These are phyloP conservation scores for Clitopilus hobsonii DNA, from an alignment of 768 basidiomycete genomes.

Conservation along the genomic window DNA sequence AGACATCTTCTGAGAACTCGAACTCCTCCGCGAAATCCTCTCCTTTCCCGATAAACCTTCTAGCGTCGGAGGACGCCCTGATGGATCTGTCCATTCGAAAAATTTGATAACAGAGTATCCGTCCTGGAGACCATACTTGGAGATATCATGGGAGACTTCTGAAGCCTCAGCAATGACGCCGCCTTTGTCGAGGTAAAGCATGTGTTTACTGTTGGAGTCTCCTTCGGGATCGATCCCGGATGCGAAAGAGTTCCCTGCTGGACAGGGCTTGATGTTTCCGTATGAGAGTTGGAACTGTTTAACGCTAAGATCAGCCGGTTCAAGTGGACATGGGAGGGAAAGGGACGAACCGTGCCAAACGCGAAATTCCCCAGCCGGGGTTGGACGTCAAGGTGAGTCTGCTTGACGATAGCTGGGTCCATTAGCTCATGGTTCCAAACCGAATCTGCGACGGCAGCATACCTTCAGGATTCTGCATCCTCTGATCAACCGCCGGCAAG, in stretches of 20 bases:
- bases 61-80: conserved; percentile 15
- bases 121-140: conserved; percentile 28
- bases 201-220: conserved; percentile 5
- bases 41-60: conserved; percentile 24
- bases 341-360: conserved; percentile 27
- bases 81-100: conserved; percentile 26
- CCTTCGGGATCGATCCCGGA: conserved; percentile 21
- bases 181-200: conserved; percentile 11
- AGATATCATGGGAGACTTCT: conserved; percentile 17
- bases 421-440: background rate
- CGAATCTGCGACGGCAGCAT: background rate
- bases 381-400: conserved; percentile 28
- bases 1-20: conserved; percentile 21
- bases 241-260: conserved; percentile 24
- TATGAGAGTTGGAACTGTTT: conserved; percentile 26
- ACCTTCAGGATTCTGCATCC: conserved; percentile 30
- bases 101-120: conserved; percentile 26
- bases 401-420: conserved; percentile 27
- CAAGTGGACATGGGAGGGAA: background rate
- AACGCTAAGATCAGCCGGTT: background rate
- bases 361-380: conserved; percentile 29
- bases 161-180: conserved; percentile 11
- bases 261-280: conserved; percentile 25
- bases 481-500: conserved; percentile 23
- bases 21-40: conserved; percentile 28